Percentiles rank a stretch among this genome's conserved stretches.
Evolutionary conservation across 2,329 filamentous ascomycete genomes (phyloP).

Genomic region (Colletotrichum navitas): DNA sequence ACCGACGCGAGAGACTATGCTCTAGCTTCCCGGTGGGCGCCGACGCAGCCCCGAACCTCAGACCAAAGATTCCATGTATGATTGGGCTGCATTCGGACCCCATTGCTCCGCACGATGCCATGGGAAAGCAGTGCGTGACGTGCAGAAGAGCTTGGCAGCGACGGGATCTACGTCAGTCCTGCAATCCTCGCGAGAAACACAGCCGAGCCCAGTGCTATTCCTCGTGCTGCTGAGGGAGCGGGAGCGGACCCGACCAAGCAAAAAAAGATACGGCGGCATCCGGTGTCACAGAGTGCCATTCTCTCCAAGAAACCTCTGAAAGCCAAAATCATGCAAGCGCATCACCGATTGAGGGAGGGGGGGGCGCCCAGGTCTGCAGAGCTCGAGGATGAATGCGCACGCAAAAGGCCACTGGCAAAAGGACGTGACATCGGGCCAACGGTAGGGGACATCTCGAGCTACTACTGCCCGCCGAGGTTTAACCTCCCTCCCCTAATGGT

Average conservation of each 20-base stretch:
- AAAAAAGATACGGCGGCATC: not conserved
- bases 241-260: not conserved
- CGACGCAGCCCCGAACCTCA: not conserved
- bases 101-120: not conserved
- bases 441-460: not conserved
- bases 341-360: not conserved
- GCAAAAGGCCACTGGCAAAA: not conserved
- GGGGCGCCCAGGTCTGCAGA: not conserved
- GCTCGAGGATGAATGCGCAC: not conserved
- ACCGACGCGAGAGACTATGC: too few relatives aligned
- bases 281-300: not conserved
- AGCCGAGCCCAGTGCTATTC: not conserved
- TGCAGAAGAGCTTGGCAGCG: not conserved
- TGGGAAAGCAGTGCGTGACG: not conserved
- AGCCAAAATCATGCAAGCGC: not conserved
- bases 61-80: not conserved
- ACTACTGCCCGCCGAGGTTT: not conserved
- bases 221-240: not conserved
- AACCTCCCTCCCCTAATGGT: not conserved
- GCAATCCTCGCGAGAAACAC: not conserved
- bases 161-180: not conserved
- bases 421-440: not conserved
- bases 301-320: not conserved
- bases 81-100: not conserved
- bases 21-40: not conserved